These are phyloP conservation scores for Erythrobasidium hasegawianum DNA, from an alignment of 1,284 basidiomycete species.

Conservation along the genomic window DNA sequence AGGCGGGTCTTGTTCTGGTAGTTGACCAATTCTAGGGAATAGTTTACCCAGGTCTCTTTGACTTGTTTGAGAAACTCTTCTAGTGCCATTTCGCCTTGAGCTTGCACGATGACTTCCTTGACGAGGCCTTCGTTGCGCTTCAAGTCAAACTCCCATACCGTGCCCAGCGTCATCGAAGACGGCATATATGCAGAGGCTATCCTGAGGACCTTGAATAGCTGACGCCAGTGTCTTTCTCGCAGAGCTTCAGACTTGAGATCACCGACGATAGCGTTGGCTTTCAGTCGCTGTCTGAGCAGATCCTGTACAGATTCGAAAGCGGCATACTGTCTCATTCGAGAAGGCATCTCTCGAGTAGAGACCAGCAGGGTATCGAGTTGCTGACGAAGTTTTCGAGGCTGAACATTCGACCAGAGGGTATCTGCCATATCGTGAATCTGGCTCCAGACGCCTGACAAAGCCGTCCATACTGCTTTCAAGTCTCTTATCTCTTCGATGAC, in stretches of 20 bases:
- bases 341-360: slow-evolving; percentile 97
- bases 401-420: slow-evolving; percentile 83
- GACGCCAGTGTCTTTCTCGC: slow-evolving; percentile 97
- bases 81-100: slow-evolving; percentile 76
- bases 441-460: slow-evolving; percentile 92
- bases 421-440: slow-evolving; percentile 87
- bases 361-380: slow-evolving; percentile 82
- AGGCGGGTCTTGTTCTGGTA: slow-evolving; percentile 98
- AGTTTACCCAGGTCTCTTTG: slow-evolving; percentile 94
- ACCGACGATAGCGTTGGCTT: slow-evolving; percentile 79
- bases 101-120: slow-evolving; percentile 92
- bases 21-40: slow-evolving; percentile 92
- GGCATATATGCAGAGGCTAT: slow-evolving; percentile 48
- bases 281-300: slow-evolving; percentile 74
- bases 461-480: slow-evolving; percentile 97
- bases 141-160: slow-evolving; percentile 95
- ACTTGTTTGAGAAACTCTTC: slow-evolving; percentile 61
- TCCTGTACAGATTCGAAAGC: slow-evolving; percentile 99
- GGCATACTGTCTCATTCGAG: slow-evolving; percentile 96
- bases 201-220: slow-evolving; percentile 87
- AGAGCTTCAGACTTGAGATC: slow-evolving; percentile 97
- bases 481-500: slow-evolving; percentile 93
- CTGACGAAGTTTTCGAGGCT: slow-evolving; percentile 86
- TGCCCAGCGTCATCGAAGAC: slow-evolving; percentile 83
- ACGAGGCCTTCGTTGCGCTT: slow-evolving; percentile 86